Evolutionary conservation across 371 early-diverging fungal species (phyloP).

Genomic region (Mucor sp.): DNA sequence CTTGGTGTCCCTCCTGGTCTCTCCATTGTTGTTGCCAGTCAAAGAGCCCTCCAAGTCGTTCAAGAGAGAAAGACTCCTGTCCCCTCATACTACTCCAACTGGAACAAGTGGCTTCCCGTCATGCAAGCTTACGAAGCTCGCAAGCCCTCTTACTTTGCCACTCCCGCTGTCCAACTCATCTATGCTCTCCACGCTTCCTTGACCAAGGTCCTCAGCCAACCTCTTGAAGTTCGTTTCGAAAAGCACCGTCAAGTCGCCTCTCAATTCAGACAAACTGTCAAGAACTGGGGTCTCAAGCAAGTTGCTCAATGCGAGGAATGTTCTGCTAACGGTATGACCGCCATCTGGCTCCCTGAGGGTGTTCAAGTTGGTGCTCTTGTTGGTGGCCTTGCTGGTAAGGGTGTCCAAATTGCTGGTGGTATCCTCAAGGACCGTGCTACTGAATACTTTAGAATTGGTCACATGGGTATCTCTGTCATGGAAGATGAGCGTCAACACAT

Average conservation of each 20-base stretch:
- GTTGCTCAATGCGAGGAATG: constrained; percentile 61
- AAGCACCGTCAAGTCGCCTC: constrained; percentile 73
- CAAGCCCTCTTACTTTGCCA: constrained; percentile 92
- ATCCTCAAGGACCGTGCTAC: constrained; percentile 78
- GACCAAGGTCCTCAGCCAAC: constrained; percentile 71
- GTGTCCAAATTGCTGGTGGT: constrained; percentile 93
- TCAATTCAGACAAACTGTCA: constrained; percentile 70
- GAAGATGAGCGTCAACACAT: constrained; percentile 74
- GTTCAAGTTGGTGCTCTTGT: constrained; percentile 77
- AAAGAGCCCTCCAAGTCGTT: constrained; percentile 72
- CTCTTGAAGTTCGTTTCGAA: constrained; percentile 69
- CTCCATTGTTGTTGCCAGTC: constrained; percentile 80
- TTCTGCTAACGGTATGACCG: constrained; percentile 91
- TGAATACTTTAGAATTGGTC: constrained; percentile 93
- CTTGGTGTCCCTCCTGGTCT: constrained; percentile 90
- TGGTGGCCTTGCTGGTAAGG: constrained; percentile 69
- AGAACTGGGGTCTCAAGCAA: constrained; percentile 74
- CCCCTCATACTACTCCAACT: constrained; percentile 75
- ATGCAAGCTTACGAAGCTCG: constrained; percentile 95
- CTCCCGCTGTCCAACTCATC: constrained; percentile 93
- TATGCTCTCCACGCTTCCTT: constrained; percentile 86
- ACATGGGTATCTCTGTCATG: constrained; percentile 90
- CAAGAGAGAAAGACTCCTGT: constrained; percentile 75
- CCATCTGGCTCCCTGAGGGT: constrained; percentile 89
- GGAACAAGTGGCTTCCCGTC: constrained; percentile 89